Base-by-base conservation (phyloP, 345 rosid genomes). In the Viola odorata region DNA sequence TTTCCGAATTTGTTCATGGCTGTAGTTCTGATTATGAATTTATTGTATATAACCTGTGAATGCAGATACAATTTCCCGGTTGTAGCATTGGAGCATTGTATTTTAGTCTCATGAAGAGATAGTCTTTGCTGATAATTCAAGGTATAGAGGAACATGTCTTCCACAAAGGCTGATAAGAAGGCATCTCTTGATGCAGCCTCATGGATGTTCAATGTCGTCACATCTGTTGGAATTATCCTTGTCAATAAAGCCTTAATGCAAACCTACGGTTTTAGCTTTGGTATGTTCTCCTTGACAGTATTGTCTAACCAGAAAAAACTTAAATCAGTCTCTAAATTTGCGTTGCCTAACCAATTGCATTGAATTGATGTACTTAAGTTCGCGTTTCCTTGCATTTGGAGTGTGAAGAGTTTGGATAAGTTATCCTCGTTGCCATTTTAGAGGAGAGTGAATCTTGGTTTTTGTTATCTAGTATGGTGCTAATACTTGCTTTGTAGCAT, bases 231-330 rank as follows among this genome's bases (percentile, higher is more conserved):
- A 48, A 91, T 95, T 56, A 95, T 95, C 68, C 84, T 95, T 13
- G 97, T 91, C 55, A 95, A 95, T 77, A 95, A 95, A 75, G 98
- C 96, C 39, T 73, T 95, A 63, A 91, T 95, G 99, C 95, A 95
- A 54, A 80, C 91, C 12, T 82, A 95, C 41, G 99, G 99, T 59
- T 95, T 86, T 73, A 85, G 82, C 65, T 95, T 95, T 59, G 99
- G 99, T 95, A 77, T 53, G 77, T 70, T 47, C 55, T 37, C 36
- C 38, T 32, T 51, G n/a, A 0, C n/a, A n/a, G n/a, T n/a, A n/a
- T n/a, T n/a, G n/a, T n/a, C n/a, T n/a, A n/a, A n/a, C n/a, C n/a
- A n/a, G n/a, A 37, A n/a, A n/a, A n/a, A n/a, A n/a, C n/a, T n/a
- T n/a, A n/a, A n/a, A n/a, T n/a, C n/a, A n/a, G n/a, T 62, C 12